phyloP scores from a whole-genome alignment of 2,329 filamentous ascomycete species.

The Zasmidium cellare region DNA sequence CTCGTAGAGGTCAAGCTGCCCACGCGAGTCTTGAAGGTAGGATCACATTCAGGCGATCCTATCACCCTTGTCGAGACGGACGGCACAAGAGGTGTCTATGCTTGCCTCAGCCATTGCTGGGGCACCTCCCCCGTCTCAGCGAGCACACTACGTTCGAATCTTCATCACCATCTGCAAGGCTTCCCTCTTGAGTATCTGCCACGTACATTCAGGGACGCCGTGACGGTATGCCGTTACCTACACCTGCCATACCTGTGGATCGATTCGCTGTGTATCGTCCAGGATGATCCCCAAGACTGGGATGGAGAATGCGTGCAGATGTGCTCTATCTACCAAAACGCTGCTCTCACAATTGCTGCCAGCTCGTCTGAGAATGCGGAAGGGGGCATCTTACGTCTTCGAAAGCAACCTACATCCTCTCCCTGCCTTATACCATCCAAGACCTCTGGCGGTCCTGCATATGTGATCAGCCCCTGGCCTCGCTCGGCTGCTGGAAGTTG shows the following conservation, averaged over 20 bases:
- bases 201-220: not conserved
- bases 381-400: no score
- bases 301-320: not conserved
- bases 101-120: not conserved
- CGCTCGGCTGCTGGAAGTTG: no score
- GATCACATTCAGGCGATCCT: no score
- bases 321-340: not conserved
- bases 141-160: not conserved
- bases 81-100: not conserved
- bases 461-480: no score
- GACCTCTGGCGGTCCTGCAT: no score
- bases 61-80: not conserved
- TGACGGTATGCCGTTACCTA: not conserved
- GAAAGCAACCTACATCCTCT: no score
- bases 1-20: no score
- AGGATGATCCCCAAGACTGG: not conserved
- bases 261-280: slow-evolving; percentile 1
- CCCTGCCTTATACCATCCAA: no score
- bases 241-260: slow-evolving; percentile 7
- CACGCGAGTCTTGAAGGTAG: no score
- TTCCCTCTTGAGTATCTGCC: not conserved
- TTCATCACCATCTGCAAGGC: not conserved
- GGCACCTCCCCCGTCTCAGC: not conserved
- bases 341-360: not conserved
- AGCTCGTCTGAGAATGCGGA: not conserved